phyloP scores from a whole-genome alignment of 1,139 yeast genomes.

The Meyerozyma smithsonii region DNA sequence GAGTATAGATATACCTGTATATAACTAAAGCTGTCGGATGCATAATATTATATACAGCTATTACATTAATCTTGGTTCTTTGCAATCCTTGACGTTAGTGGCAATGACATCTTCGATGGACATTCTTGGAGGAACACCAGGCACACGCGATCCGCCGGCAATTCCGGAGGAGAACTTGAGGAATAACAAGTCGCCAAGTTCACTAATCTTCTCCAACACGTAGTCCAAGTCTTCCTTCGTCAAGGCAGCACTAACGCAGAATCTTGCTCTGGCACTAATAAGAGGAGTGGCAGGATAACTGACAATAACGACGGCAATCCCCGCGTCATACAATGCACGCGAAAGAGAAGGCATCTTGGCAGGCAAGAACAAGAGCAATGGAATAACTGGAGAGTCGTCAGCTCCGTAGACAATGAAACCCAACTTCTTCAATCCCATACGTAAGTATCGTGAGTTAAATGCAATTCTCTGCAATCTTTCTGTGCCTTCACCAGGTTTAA shows the following conservation, averaged over 20 bases:
- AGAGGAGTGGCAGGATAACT: slow-evolving; percentile 98
- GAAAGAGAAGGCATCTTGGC: slow-evolving; percentile 93
- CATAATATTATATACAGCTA: not conserved
- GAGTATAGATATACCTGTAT: not conserved
- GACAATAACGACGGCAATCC: slow-evolving; percentile 91
- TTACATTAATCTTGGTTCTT: slow-evolving; percentile 21
- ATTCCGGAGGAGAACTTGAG: slow-evolving; percentile 76
- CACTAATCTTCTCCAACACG: slow-evolving; percentile 65
- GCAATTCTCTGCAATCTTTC: slow-evolving; percentile 92
- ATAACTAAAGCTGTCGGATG: not conserved
- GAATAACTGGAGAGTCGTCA: slow-evolving; percentile 95
- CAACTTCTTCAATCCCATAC: slow-evolving; percentile 83
- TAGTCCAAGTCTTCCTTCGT: slow-evolving; percentile 92
- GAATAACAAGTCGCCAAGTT: slow-evolving; percentile 72
- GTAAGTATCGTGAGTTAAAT: slow-evolving; percentile 87
- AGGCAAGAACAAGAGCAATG: slow-evolving; percentile 81
- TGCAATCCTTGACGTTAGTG: slow-evolving; percentile 70
- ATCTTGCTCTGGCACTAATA: slow-evolving; percentile 82
- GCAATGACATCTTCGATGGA: slow-evolving; percentile 70
- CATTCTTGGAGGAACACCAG: slow-evolving; percentile 71
- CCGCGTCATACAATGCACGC: slow-evolving; percentile 69
- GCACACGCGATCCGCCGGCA: slow-evolving; percentile 59
- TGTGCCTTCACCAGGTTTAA: slow-evolving; percentile 89
- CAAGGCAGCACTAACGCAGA: slow-evolving; percentile 88
- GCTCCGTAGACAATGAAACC: slow-evolving; percentile 95